Base-by-base conservation (phyloP, 2,329 filamentous ascomycete species). In the Clarireedia homoeocarpa region DNA sequence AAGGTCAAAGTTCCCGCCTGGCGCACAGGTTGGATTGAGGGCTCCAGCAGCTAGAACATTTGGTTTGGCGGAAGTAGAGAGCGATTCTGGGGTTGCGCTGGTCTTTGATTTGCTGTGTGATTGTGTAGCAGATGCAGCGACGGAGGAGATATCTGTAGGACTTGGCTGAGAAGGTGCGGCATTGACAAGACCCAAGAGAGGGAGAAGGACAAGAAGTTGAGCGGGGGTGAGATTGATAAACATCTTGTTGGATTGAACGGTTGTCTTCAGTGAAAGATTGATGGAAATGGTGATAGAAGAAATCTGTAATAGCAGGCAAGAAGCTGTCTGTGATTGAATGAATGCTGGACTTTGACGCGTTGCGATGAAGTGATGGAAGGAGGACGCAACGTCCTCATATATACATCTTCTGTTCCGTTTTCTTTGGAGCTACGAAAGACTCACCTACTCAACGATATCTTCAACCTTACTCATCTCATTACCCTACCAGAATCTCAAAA, bases 1-100 rank as follows among this genome's bases (percentile, higher is more conserved):
- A 27, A 71, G 69, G 53, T 71, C 66, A 51, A 71, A 69, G 59
- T 69, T 71, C 7, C 69, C 69, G 30, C 70, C 73, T 4, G 61
- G 57, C 6, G 55, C 54, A 17, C 58, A 60, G 44, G 45, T 57
- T 3, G 60, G 49, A 36, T 59, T 53, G 15, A 59, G 55, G 14
- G 49, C 49, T 2, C 15, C 10, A n/a, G 42, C 9, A 14, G 24
- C 12, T 17, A 42, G 44, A 9, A 6, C n/a, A 12, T 14, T 42
- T 42, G 20, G 39, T 17, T 42, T 42, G 42, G 20, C 24, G 9
- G 30, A 34, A 34, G n/a, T 46, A 12, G 42, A 23, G 42, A 20
- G 7, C 4, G 42, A 6, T 23, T 14, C 42, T 17, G 12, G 17
- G 6, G 42, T 7, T 14, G 23, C 17, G 14, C 17, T 26, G 23